A percentile compares a stretch with the other conserved stretches of the same genome.
Evolutionary conservation across 169 alveolate genomes (phyloP).

Genomic region (Babesia bovis): DNA sequence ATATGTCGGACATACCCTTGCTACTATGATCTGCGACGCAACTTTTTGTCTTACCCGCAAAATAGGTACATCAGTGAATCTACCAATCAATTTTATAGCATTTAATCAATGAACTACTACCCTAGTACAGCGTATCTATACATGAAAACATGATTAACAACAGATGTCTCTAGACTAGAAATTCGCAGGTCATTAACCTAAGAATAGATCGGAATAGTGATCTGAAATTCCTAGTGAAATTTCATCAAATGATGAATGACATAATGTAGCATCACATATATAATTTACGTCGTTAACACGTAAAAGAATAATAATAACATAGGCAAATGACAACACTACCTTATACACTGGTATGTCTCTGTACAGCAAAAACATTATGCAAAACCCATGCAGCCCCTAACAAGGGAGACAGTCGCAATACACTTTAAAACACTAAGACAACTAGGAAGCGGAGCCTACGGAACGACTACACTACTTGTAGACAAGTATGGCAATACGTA

Average conservation of each 20-base stretch:
- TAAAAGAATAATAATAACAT: too few species aligned
- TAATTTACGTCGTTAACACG: too few species aligned
- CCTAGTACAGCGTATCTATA: too few species aligned
- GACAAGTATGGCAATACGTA: conserved; percentile 68
- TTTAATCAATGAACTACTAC: too few species aligned
- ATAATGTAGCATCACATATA: too few species aligned
- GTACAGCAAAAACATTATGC: background rate
- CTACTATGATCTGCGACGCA: conserved; percentile 1
- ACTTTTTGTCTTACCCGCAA: conserved; percentile 15
- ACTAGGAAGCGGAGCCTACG: conserved; percentile 75
- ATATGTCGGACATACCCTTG: conserved; percentile 67
- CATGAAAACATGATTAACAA: too few species aligned
- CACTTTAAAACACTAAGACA: conserved; percentile 34
- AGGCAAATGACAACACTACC: background rate
- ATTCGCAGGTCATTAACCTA: too few species aligned
- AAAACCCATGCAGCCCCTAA: conserved; percentile 25
- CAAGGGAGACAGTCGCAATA: background rate
- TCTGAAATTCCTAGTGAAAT: background rate
- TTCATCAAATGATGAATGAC: background rate
- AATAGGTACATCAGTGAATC: conserved; percentile 27
- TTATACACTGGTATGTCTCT: conserved; percentile 7
- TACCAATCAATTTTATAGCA: background rate
- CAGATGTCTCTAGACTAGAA: too few species aligned
- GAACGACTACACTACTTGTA: conserved; percentile 69
- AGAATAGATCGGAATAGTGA: background rate